phyloP scores from a whole-genome alignment of 805 yeast species.

The Yarrowia porcina region DNA sequence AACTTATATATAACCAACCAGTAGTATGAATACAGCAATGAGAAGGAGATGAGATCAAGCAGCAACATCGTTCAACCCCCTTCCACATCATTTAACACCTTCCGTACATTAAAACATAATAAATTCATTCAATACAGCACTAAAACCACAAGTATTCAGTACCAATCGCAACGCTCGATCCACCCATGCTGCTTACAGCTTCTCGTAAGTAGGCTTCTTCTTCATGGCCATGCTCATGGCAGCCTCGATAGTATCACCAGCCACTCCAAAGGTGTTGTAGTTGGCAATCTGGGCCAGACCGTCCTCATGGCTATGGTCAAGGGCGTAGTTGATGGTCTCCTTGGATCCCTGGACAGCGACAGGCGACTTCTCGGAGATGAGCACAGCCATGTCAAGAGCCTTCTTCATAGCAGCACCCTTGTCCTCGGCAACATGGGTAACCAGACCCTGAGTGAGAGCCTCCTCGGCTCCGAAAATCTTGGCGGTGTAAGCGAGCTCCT shows the following conservation, averaged over 20 bases:
- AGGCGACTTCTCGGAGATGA: slow-evolving; percentile 47
- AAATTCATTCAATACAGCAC: too few relatives aligned
- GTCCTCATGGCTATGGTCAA: slow-evolving; percentile 42
- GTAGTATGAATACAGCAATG: too few relatives aligned
- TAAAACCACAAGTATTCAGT: too few relatives aligned
- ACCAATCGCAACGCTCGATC: neutral
- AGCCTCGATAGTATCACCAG: slow-evolving; percentile 37
- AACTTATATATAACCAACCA: too few relatives aligned
- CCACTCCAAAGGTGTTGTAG: slow-evolving; percentile 46
- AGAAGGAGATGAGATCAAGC: too few relatives aligned
- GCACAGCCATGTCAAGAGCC: slow-evolving; percentile 50
- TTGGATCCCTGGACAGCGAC: slow-evolving; percentile 70
- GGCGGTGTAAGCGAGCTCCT: slow-evolving; percentile 62
- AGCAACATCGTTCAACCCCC: too few relatives aligned
- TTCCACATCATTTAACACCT: too few relatives aligned
- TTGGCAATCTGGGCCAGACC: slow-evolving; percentile 55
- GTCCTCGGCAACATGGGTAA: slow-evolving; percentile 45
- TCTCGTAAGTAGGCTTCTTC: slow-evolving; percentile 35
- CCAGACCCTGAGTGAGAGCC: slow-evolving; percentile 56
- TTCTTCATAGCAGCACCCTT: slow-evolving; percentile 49
- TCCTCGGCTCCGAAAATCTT: slow-evolving; percentile 52
- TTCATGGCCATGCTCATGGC: slow-evolving; percentile 35
- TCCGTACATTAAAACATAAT: too few relatives aligned
- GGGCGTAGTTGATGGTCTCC: slow-evolving; percentile 47
- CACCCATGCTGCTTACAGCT: slow-evolving; percentile 29